These are phyloP conservation scores for Hanseniaspora nectarophila DNA, from an alignment of 805 yeast species.

Conservation along the genomic window DNA sequence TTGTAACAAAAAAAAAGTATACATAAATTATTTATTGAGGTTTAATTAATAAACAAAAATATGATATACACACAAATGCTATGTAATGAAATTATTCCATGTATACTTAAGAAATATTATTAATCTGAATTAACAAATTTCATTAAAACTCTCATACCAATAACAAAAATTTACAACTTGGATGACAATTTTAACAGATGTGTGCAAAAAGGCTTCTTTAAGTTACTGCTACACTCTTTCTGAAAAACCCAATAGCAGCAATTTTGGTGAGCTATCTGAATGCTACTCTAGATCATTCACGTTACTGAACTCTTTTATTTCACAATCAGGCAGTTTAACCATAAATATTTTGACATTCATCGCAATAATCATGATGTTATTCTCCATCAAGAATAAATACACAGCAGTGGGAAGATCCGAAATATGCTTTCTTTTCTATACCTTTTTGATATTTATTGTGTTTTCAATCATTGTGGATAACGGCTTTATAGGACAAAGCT, in stretches of 20 bases:
- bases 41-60: background rate
- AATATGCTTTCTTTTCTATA: conserved; percentile 60
- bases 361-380: conserved; percentile 37
- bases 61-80: background rate
- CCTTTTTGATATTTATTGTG: conserved; percentile 45
- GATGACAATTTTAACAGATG: background rate
- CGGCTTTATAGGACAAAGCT: conserved; percentile 84
- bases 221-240: conserved; percentile 4
- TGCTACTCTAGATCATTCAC: conserved; percentile 7
- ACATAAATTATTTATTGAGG: background rate
- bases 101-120: too few species aligned
- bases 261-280: background rate
- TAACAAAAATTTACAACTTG: too few species aligned
- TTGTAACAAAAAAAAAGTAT: background rate
- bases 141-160: too few species aligned
- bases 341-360: conserved; percentile 3
- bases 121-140: too few species aligned
- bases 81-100: too few species aligned
- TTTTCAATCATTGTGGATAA: conserved; percentile 72
- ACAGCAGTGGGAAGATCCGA: conserved; percentile 92
- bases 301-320: background rate
- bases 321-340: background rate
- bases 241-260: background rate
- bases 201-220: conserved; percentile 1
- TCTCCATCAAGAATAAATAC: conserved; percentile 70